phyloP scores from a whole-genome alignment of 2,329 filamentous ascomycete genomes.

The Zymoseptoria crescenta region DNA sequence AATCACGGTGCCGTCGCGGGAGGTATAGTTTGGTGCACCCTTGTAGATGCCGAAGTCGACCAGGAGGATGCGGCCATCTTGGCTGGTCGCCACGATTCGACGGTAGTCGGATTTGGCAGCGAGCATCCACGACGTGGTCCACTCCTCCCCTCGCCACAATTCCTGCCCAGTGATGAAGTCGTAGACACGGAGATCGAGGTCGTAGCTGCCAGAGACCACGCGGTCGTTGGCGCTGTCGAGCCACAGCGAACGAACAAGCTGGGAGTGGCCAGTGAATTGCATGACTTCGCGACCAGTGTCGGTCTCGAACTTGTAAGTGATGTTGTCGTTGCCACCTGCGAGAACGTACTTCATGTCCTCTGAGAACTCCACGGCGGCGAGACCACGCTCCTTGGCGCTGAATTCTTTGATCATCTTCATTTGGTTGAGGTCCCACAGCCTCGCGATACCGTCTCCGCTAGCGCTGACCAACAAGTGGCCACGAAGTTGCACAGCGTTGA shows the following conservation, averaged over 20 bases:
- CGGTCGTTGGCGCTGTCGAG: constrained; percentile 80
- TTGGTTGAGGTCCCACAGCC: constrained; percentile 89
- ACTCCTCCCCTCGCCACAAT: constrained; percentile 79
- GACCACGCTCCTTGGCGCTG: constrained; percentile 77
- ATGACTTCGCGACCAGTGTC: constrained; percentile 77
- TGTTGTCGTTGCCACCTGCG: constrained; percentile 88
- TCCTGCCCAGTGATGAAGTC: constrained; percentile 73
- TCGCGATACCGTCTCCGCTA: constrained; percentile 85
- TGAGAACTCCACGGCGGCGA: constrained; percentile 92
- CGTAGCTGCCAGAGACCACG: constrained; percentile 86
- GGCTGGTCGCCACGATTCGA: constrained; percentile 87
- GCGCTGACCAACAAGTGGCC: constrained; percentile 90
- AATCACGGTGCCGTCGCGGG: constrained; percentile 37
- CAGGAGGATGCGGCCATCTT: constrained; percentile 85
- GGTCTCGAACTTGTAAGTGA: constrained; percentile 93
- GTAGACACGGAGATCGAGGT: constrained; percentile 91
- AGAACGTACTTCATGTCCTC: constrained; percentile 91
- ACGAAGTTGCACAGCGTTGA: constrained; percentile 92
- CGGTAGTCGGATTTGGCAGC: constrained; percentile 94
- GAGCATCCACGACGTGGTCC: constrained; percentile 95
- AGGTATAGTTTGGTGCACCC: constrained; percentile 19
- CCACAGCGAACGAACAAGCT: constrained; percentile 82
- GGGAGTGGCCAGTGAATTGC: constrained; percentile 73
- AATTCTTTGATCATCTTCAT: constrained; percentile 88
- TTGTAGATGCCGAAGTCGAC: constrained; percentile 69